Conservation (phyloP, 352 stramenopile genomes). For the Pythium phragmiticola region DNA sequence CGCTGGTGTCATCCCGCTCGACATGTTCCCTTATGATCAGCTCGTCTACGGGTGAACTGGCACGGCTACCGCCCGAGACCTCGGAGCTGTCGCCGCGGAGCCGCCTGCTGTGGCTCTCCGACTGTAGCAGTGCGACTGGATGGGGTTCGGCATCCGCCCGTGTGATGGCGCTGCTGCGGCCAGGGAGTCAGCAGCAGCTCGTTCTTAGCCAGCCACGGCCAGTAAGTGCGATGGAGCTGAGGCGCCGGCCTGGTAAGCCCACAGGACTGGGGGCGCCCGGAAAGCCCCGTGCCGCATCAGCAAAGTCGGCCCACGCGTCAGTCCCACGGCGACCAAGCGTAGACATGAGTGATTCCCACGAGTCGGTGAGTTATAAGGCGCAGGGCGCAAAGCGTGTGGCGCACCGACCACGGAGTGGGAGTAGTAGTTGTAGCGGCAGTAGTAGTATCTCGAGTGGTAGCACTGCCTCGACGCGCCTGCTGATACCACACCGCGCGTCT, state of each 20-base stretch:
- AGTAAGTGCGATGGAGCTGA: conserved; percentile 10
- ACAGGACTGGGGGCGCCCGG: neutral
- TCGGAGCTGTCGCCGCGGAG: conserved; percentile 52
- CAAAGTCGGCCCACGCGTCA: neutral
- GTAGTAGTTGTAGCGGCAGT: neutral
- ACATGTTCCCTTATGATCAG: conserved; percentile 5
- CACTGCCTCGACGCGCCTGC: neutral
- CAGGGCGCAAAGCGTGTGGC: neutral
- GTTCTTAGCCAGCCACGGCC: neutral
- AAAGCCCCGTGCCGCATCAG: conserved; percentile 14
- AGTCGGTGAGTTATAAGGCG: neutral
- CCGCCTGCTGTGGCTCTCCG: conserved; percentile 62
- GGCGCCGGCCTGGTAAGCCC: conserved; percentile 6
- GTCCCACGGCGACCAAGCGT: neutral
- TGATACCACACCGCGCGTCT: neutral
- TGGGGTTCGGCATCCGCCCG: conserved; percentile 6
- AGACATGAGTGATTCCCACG: neutral
- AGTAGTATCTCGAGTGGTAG: conserved; percentile 1
- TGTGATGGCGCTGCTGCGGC: conserved; percentile 24
- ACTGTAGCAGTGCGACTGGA: conserved; percentile 30
- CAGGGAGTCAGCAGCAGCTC: neutral
- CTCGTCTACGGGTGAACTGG: neutral
- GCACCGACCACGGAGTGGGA: neutral
- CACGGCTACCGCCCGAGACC: neutral
- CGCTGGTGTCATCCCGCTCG: conserved; percentile 20